Evolutionary conservation across 805 yeast species (phyloP), one percentile per base, ranked within the genome.

Genomic region (Yarrowia yakushimensis): DNA sequence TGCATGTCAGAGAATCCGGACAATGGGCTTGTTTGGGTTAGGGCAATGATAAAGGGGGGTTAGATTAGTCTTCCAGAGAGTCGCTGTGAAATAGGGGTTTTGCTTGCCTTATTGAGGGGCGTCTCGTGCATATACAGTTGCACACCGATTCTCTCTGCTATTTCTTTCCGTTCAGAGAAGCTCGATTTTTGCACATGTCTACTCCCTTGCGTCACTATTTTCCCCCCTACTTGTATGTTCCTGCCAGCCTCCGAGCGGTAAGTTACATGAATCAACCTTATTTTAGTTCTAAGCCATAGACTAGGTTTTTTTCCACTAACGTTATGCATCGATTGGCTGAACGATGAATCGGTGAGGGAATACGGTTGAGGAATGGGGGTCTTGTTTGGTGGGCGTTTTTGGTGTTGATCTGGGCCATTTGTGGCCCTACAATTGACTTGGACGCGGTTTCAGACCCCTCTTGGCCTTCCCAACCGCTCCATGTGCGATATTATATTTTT

Each of bases 11-110:
- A 23, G 45, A 41, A 9, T 39, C 4, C 7, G 36, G 8, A 45
- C 52, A 45, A 45, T 45, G 52, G 36, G 52, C 25, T 45, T 45
- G 52, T 45, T 28, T 28, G 52, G 52, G 52, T 45, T 45, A 45
- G 52, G 52, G 52, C 15, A 7, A n/a, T 17, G 25, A 37, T 18
- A 25, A 25, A 11, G n/a, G 48, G 48, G 31, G 46, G 31, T 37
- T n/a, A 34, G 20, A 37, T 37, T 37, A 37, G 42, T 2, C 15
- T 34, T 37, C n/a, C 12, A 17, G 22, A 17, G n/a, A 1, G 41
- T 7, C 22, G 10, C n/a, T 4, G 42, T 11, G 4, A 17, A 17
- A 37, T 18, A 36, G 23, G 23, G 23, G 42, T 20, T 17, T n/a
- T 8, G 12, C 12, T n/a, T 34, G 20, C 37, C 37, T 17, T 2